A percentile compares a stretch with the other conserved stretches of the same genome.
These are phyloP conservation scores for Starmerella floris DNA, from an alignment of 805 yeast genomes.

Conservation along the genomic window DNA sequence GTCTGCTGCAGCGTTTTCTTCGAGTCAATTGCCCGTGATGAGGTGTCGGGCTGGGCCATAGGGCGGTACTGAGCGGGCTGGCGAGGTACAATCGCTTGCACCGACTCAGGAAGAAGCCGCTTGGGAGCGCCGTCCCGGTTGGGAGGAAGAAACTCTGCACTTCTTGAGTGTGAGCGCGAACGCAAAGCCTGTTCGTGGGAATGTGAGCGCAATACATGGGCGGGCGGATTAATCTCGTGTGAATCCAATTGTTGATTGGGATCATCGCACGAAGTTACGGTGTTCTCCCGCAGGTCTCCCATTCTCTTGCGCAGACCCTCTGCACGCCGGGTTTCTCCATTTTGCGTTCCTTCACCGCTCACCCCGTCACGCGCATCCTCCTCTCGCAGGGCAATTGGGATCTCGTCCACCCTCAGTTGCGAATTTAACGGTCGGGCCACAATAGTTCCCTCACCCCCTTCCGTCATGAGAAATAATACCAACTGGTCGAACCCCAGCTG, in stretches of 20 bases:
- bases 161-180: no score
- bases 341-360: no score
- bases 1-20: constrained; percentile 22
- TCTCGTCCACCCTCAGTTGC: not conserved
- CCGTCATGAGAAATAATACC: constrained; percentile 11
- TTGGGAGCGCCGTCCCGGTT: not conserved
- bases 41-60: not conserved
- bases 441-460: constrained; percentile 5
- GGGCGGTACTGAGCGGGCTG: not conserved
- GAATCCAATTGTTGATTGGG: not conserved
- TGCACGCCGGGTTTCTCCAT: no score
- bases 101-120: not conserved
- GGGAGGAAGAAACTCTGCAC: not conserved
- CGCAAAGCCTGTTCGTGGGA: no score
- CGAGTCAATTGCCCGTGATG: not conserved
- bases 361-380: no score
- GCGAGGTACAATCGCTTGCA: not conserved
- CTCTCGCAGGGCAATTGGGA: not conserved
- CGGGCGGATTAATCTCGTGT: not conserved
- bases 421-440: constrained; percentile 12
- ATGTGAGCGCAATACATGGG: no score
- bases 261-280: no score
- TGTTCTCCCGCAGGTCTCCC: not conserved
- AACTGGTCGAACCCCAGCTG: constrained; percentile 11
- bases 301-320: not conserved